phyloP scores from a whole-genome alignment of 345 rosid species.

The Citrus trifoliata region DNA sequence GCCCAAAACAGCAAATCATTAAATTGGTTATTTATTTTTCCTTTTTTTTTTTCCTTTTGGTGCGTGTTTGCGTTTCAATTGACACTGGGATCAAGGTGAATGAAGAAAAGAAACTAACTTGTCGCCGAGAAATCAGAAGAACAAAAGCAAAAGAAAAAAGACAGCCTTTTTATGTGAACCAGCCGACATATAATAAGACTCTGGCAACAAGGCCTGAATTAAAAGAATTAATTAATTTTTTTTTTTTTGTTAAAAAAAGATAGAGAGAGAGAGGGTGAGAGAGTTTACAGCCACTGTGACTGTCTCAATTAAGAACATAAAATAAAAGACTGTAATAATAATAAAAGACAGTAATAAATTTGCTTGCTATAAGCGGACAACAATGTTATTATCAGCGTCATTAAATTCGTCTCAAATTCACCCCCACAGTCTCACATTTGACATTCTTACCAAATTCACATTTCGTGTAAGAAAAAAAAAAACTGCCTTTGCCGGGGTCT shows the following conservation, averaged over 20 bases:
- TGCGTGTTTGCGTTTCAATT: not conserved
- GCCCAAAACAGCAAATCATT: conserved; percentile 6
- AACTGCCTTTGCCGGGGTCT: too few relatives aligned
- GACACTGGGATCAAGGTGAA: conserved; percentile 28
- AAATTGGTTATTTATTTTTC: not conserved
- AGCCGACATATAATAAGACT: conserved; percentile 74
- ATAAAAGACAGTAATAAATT: not conserved
- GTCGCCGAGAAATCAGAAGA: conserved; percentile 77
- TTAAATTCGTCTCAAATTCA: conserved; percentile 17
- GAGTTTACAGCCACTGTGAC: too few relatives aligned
- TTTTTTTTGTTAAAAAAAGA: too few relatives aligned
- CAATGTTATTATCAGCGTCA: not conserved
- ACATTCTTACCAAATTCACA: not conserved
- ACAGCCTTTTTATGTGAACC: conserved; percentile 43
- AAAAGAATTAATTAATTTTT: not conserved
- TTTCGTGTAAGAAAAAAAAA: not conserved
- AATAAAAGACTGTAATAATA: not conserved
- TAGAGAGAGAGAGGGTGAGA: too few relatives aligned
- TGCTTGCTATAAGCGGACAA: conserved; percentile 6
- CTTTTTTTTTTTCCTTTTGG: not conserved
- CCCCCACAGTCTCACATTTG: too few relatives aligned
- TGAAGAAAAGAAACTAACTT: conserved; percentile 40
- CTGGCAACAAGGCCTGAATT: conserved; percentile 23
- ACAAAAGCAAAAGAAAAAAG: conserved; percentile 44
- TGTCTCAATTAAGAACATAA: not conserved